These are phyloP conservation scores for Eimeria acervulina DNA, from an alignment of 169 alveolate genomes.

Conservation along the genomic window DNA sequence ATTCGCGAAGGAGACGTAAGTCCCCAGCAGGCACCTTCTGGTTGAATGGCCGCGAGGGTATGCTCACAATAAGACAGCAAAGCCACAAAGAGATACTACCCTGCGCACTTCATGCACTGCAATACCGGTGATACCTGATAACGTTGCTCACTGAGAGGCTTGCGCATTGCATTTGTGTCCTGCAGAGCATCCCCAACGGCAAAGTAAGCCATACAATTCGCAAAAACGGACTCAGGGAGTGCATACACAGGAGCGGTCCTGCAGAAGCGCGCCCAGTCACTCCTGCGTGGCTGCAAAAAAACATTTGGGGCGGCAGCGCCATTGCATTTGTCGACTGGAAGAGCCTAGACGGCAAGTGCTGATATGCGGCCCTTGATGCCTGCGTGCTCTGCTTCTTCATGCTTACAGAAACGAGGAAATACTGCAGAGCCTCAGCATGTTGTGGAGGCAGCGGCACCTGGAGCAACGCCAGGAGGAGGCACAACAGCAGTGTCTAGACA, in stretches of 20 bases:
- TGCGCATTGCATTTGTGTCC: not conserved
- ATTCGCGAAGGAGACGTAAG: slow-evolving; percentile 70
- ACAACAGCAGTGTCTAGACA: slow-evolving; percentile 16
- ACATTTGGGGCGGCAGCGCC: not conserved
- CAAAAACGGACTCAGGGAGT: not conserved
- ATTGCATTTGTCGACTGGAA: not conserved
- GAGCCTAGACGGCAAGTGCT: not conserved
- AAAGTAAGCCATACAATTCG: not conserved
- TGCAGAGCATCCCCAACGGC: slow-evolving; percentile 66
- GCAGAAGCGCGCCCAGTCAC: not conserved
- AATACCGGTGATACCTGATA: not conserved
- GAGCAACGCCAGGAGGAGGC: slow-evolving; percentile 69
- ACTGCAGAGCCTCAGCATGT: slow-evolving; percentile 62
- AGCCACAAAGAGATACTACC: not conserved
- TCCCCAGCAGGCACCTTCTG: not conserved
- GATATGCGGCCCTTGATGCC: not conserved
- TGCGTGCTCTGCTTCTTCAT: not conserved
- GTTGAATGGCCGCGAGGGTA: not conserved
- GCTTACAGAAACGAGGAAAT: slow-evolving; percentile 50
- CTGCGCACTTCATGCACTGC: not conserved
- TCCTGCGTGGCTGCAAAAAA: not conserved
- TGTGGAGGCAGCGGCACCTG: slow-evolving; percentile 69
- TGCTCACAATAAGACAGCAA: not conserved
- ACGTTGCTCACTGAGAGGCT: not conserved
- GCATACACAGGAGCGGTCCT: not conserved